Base-by-base conservation (phyloP, 1,284 basidiomycete genomes). In the Pseudozyma thailandica region DNA sequence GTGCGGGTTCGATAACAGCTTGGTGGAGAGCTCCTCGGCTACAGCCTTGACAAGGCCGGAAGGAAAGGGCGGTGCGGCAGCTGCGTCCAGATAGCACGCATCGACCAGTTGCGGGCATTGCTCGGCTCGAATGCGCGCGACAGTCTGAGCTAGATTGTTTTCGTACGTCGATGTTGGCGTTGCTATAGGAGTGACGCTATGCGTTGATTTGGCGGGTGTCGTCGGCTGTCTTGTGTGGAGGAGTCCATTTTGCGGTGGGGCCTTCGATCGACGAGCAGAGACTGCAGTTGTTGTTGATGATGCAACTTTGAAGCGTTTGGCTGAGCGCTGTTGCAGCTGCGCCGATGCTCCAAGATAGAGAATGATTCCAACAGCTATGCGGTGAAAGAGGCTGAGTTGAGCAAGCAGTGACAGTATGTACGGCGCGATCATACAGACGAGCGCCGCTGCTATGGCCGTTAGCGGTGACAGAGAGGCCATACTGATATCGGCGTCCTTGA, bases 1-100 rank as follows among this genome's bases (percentile, higher is more conserved):
- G 50, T 84, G 82, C 1, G 83, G 82, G 31, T 83, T 83, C 5
- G 74, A 69, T 26, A 77, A 74, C 12, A 82, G 75, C 18, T 65
- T 72, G 15, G 52, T 56, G 0, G 69, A 44, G 15, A 83, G 50
- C 2, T 70, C 63, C 0, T 50, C 25, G 3, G 70, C 54, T 9
- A 78, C 61, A 2, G 57, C 46, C 9, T 56, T 49, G 3, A 80
- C 37, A 15, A 79, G 54, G 1, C 75, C 69, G 4, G 63, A 46
- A 0, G 81, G 77, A 16, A 71, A 75, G 2, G 82, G 82, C 7
- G 82, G 81, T 1, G 80, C 71, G 1, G 79, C 81, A 1, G 82
- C 76, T 31, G 75, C 58, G 56, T 84, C 83, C 31, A 84, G 75
- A 41, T 82, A 83, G 56, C 62, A 72, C 4, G 58, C 69, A 16